Evolutionary conservation across 2,329 filamentous ascomycete genomes (phyloP).

Genomic region (Cercospora berteroae): DNA sequence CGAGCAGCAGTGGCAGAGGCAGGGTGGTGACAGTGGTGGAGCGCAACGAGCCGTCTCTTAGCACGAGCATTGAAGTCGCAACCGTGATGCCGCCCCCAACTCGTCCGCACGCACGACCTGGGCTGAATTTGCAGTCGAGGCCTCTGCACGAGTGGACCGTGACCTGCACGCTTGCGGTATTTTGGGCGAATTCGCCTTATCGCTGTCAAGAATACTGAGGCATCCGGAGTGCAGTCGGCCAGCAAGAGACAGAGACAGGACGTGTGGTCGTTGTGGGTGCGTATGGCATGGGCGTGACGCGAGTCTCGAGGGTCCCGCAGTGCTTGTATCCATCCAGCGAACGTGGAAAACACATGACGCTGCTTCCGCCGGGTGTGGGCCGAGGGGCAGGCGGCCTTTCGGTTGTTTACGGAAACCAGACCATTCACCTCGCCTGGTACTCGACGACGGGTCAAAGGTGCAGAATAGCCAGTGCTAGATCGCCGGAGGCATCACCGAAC

Average conservation of each 20-base stretch:
- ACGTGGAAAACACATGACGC: slow-evolving; percentile 2
- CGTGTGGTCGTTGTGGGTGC: not conserved
- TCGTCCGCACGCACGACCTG: not conserved
- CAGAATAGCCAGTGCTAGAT: not conserved
- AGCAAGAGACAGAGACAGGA: not conserved
- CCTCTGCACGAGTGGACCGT: slow-evolving; percentile 2
- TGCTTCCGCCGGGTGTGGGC: not conserved
- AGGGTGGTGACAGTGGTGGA: not conserved
- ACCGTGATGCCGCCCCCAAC: not conserved
- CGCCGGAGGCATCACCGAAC: not conserved
- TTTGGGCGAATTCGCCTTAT: not conserved
- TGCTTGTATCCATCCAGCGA: not conserved
- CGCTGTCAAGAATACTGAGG: not conserved
- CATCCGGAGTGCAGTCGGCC: not conserved
- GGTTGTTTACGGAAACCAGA: not conserved
- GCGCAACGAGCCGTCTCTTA: not conserved
- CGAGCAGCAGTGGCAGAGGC: not conserved
- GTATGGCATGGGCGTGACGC: not conserved
- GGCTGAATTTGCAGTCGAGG: not conserved
- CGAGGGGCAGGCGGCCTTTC: not conserved
- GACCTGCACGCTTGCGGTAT: slow-evolving; percentile 2
- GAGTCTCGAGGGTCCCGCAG: not conserved
- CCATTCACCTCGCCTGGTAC: not conserved
- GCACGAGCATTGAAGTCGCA: not conserved
- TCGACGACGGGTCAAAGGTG: not conserved